Evolutionary conservation across 192 early-diverging fungal species (phyloP).

Genomic region (Phlyctochytrium bullatum): DNA sequence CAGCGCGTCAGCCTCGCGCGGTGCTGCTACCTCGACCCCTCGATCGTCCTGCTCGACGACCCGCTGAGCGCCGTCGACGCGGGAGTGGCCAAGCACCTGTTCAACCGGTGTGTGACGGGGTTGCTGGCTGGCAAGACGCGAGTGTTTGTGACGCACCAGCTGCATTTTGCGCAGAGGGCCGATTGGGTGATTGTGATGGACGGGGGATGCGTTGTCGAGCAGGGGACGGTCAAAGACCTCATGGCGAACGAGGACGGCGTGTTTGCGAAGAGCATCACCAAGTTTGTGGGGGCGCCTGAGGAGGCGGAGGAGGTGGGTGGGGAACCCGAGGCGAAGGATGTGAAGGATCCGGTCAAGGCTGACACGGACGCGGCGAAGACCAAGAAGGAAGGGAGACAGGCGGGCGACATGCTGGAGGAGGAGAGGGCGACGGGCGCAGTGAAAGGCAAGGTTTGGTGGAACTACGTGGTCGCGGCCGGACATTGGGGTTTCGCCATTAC

Average conservation of each 20-base stretch:
- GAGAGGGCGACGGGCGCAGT: constrained; percentile 81
- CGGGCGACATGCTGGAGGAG: too few species aligned
- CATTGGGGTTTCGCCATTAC: constrained; percentile 48
- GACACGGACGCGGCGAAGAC: constrained; percentile 20
- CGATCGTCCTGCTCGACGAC: constrained; percentile 82
- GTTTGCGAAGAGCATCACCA: constrained; percentile 56
- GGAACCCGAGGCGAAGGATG: constrained; percentile 7
- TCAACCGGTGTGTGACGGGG: constrained; percentile 69
- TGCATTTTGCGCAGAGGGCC: constrained; percentile 71
- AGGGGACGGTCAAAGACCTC: constrained; percentile 61
- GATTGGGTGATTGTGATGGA: constrained; percentile 73
- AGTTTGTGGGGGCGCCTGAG: constrained; percentile 62
- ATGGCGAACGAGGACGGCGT: constrained; percentile 56
- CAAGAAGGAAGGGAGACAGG: too few species aligned
- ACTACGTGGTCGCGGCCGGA: constrained; percentile 69
- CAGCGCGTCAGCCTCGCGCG: constrained; percentile 81
- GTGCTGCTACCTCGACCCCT: constrained; percentile 68
- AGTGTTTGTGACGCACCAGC: constrained; percentile 79
- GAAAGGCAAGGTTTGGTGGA: constrained; percentile 67
- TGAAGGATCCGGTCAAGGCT: constrained; percentile 6
- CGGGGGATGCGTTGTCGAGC: constrained; percentile 66
- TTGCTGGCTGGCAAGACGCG: constrained; percentile 72
- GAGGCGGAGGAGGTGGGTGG: too few species aligned
- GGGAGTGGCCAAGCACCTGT: constrained; percentile 63
- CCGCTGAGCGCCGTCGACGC: constrained; percentile 84